Percentiles rank a stretch among this genome's conserved stretches.
Evolutionary conservation across 345 rosid species (phyloP).

Genomic region (Microcos paniculata): DNA sequence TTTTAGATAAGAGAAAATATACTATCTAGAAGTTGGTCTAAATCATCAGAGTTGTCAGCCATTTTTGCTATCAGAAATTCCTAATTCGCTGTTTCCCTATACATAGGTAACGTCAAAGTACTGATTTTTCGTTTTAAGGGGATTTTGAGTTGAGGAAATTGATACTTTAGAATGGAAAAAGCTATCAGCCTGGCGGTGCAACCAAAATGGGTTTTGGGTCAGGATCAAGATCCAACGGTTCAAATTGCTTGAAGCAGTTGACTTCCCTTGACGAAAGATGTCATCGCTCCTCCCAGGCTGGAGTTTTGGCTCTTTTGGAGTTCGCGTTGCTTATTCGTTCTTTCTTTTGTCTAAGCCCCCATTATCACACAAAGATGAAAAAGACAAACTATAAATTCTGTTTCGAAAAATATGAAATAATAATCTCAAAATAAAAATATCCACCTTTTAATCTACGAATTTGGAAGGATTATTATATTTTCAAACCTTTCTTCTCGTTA

Average conservation of each 20-base stretch:
- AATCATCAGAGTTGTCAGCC: slow-evolving; percentile 76
- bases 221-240: slow-evolving; percentile 27
- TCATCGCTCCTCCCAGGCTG: neutral
- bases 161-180: neutral
- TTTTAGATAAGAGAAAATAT: slow-evolving; percentile 16
- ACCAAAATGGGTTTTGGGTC: slow-evolving; percentile 2
- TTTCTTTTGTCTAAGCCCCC: neutral
- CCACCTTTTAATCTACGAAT: too few species aligned
- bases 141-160: neutral
- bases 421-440: too few species aligned
- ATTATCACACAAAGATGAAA: too few species aligned
- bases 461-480: too few species aligned
- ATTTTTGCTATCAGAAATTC: slow-evolving; percentile 25
- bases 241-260: neutral
- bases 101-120: neutral
- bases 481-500: too few species aligned
- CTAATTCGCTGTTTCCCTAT: neutral
- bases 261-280: neutral
- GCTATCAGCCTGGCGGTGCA: slow-evolving; percentile 30
- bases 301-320: neutral
- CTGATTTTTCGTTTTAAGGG: neutral
- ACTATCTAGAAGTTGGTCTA: slow-evolving; percentile 97
- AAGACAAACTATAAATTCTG: too few species aligned
- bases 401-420: too few species aligned
- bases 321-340: neutral